Evolutionary conservation across 75 land plant genomes (phyloP).

Genomic region (Picea sitchensis): DNA sequence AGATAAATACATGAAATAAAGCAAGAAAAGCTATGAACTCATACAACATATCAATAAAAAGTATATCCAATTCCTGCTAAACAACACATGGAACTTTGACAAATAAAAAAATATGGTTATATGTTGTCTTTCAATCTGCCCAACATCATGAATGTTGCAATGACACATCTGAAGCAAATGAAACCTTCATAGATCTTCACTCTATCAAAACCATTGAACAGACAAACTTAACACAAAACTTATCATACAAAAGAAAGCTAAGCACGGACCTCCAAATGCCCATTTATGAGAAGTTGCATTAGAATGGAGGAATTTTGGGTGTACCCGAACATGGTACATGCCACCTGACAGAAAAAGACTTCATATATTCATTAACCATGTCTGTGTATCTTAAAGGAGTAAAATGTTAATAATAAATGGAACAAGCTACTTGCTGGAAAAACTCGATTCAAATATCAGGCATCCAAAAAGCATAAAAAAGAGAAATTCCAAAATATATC

Average conservation of each 20-base stretch:
- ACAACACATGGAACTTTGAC: neutral
- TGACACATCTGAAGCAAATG: neutral
- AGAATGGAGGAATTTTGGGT: conserved; percentile 93
- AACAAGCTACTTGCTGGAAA: neutral
- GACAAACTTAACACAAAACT: conserved; percentile 12
- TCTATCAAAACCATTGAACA: neutral
- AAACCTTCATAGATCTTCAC: neutral
- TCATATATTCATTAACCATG: neutral
- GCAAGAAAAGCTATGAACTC: neutral
- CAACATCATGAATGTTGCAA: neutral
- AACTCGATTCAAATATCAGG: neutral
- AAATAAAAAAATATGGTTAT: neutral
- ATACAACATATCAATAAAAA: neutral
- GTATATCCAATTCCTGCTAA: neutral
- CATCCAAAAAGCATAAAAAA: neutral
- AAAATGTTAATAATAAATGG: neutral
- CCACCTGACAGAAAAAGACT: conserved; percentile 20
- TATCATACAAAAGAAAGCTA: neutral
- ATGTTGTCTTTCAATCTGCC: neutral
- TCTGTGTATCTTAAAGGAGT: neutral
- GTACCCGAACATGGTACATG: conserved; percentile 75
- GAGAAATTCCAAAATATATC: neutral
- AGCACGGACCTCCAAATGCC: conserved; percentile 84
- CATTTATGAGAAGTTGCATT: conserved; percentile 97
- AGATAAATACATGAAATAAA: conserved; percentile 12